Evolutionary conservation across 306 rosid genomes (phyloP).

Genomic region (Cucumis hystrix): DNA sequence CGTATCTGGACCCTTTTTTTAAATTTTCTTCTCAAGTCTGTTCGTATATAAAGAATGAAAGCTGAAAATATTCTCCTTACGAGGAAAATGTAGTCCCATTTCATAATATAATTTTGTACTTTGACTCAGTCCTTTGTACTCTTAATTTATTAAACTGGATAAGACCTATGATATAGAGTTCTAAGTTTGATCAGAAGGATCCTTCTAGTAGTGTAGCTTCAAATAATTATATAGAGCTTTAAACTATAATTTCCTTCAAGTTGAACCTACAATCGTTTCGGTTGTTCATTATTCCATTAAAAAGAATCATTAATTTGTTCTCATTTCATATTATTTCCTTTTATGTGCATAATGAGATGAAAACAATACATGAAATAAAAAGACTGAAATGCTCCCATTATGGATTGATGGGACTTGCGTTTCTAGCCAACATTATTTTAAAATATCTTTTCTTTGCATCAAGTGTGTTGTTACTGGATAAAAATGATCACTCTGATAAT

Average conservation of each 20-base stretch:
- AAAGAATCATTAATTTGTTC: too few species aligned
- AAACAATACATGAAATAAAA: too few species aligned
- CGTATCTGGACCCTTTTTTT: neutral
- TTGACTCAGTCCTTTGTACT: neutral
- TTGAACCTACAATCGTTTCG: too few species aligned
- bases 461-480: neutral
- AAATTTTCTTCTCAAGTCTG: neutral
- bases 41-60: constrained; percentile 2
- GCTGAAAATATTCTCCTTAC: constrained; percentile 2
- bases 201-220: too few species aligned
- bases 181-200: too few species aligned
- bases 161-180: too few species aligned
- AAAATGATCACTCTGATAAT: neutral
- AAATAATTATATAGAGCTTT: too few species aligned
- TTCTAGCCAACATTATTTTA: neutral
- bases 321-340: too few species aligned
- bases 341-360: neutral
- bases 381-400: neutral
- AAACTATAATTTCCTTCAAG: too few species aligned
- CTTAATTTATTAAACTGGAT: neutral
- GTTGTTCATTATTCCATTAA: too few species aligned
- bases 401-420: neutral
- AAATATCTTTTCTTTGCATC: neutral
- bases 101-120: neutral
- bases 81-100: neutral